These are phyloP conservation scores for Zasmidium angulare DNA, from an alignment of 2,329 filamentous ascomycete genomes.

Conservation along the genomic window DNA sequence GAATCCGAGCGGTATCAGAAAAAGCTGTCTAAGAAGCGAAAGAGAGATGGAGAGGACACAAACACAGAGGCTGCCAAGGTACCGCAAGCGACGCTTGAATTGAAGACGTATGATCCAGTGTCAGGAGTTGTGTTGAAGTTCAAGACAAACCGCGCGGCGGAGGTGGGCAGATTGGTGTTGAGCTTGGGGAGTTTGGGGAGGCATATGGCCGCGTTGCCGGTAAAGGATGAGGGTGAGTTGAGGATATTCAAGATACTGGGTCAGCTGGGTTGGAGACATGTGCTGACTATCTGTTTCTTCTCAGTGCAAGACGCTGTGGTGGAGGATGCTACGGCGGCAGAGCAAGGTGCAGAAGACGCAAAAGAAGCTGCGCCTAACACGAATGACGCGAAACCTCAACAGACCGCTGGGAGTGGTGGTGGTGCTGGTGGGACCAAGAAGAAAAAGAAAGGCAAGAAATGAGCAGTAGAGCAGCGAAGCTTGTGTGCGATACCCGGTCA, in stretches of 20 bases:
- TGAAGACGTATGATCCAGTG: slow-evolving; percentile 86
- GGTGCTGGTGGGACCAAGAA: slow-evolving; percentile 48
- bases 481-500: not conserved
- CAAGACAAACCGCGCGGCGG: slow-evolving; percentile 83
- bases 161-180: slow-evolving; percentile 79
- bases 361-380: slow-evolving; percentile 12
- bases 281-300: slow-evolving; percentile 8
- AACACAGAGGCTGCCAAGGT: slow-evolving; percentile 41
- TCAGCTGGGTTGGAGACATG: not conserved
- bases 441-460: slow-evolving; percentile 51
- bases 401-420: slow-evolving; percentile 38
- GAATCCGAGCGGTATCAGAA: slow-evolving; percentile 34
- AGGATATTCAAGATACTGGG: too few species aligned
- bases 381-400: slow-evolving; percentile 21
- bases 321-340: slow-evolving; percentile 30
- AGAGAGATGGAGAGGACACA: slow-evolving; percentile 22
- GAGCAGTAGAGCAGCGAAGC: slow-evolving; percentile 9
- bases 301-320: slow-evolving; percentile 33
- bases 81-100: slow-evolving; percentile 67
- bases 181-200: slow-evolving; percentile 74
- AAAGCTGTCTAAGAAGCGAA: slow-evolving; percentile 27
- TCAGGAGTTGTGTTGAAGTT: slow-evolving; percentile 87
- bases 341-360: slow-evolving; percentile 21
- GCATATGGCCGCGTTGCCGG: slow-evolving; percentile 54
- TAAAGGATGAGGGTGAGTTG: slow-evolving; percentile 41